Base-by-base conservation (phyloP, 1,139 yeast genomes). In the Diutina siamensis region DNA sequence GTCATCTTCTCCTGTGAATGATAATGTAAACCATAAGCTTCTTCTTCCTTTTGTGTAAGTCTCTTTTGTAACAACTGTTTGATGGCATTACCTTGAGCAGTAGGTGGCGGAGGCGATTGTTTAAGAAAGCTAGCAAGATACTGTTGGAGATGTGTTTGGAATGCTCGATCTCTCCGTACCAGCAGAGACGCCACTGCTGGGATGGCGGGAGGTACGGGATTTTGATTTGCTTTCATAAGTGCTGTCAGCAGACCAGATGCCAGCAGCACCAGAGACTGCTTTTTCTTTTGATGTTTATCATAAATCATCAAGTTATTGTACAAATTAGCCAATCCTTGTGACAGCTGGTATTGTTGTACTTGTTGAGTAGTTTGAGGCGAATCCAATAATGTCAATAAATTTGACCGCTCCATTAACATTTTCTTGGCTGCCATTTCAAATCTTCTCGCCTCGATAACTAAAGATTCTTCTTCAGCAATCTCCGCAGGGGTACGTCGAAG, bases 391-490 rank as follows among this genome's bases (percentile, higher is more conserved):
- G 85, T 78, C 47, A 92, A 67, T 40, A 94, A 65, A 47, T 86
- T 83, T 2, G 88, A 82, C 54, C 98, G 74, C 61, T 92, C 98
- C 45, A 72, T 67, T 48, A 89, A 73, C 74, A 92, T 84, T 58
- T 86, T 83, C 65, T 87, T 89, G 0, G 97, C 95, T 1, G 95
- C 88, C 48, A 89, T 76, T 57, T 92, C 98, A 51, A 92, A 85
- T 52, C 94, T 78, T 48, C 95, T 77, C 1, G 97, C 94, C 59
- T 92, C 98, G 44, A 89, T 80, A 3, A 92, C 87, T 46, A 92
- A 68, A 0, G 95, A 87, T 60, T 94, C 97, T 61, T 92, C 99
- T 62, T 92, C 98, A 0, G 98, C 97, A 38, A 92, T 86, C 59
- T 92, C 98, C 0, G 97, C 95, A 0, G 98, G 97, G 3, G 94